Evolutionary conservation across 192 early-diverging fungal genomes (phyloP), one percentile per base, ranked within the genome.

Genomic region (Lobosporangium transversale): DNA sequence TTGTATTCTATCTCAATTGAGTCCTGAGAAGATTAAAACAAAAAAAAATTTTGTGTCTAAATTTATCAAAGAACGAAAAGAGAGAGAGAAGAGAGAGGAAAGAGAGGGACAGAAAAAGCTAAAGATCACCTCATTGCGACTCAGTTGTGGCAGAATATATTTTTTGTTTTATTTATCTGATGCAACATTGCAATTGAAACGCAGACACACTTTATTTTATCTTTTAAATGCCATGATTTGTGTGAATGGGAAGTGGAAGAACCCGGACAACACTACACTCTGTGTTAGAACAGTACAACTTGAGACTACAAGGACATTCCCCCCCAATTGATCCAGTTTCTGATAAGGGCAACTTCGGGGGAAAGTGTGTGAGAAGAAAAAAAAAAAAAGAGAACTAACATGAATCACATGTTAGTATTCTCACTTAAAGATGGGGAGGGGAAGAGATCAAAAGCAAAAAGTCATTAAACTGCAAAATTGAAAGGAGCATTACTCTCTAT

Each of bases 401-500:
- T 55, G 53, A 35, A 58, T 58, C 55, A 58, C 55, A 58, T 58
- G 55, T 58, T 40, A 58, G 33, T 4, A 36, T 26, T 35, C 23
- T n/a, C n/a, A 20, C 32, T 55, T 12, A 8, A 17, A 0, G 18
- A 30, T 55, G 53, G 32, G n/a, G n/a, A n/a, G n/a, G n/a, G n/a
- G n/a, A n/a, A n/a, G n/a, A n/a, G n/a, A n/a, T n/a, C n/a, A n/a
- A n/a, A n/a, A n/a, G 37, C 37, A 40, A 40, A 14, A 40, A 7
- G 37, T 40, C 14, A 40, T 14, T 10, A 14, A 40, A 40, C 37
- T 7, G 37, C 8, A 40, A 14, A 40, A n/a, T n/a, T n/a, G n/a
- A n/a, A n/a, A n/a, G n/a, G n/a, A n/a, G n/a, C n/a, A n/a, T n/a
- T n/a, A n/a, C n/a, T 40, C 37, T 40, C 8, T 40, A 40, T 40